Percentiles rank a stretch among this genome's conserved stretches.
Conservation (phyloP, 1,139 yeast species). For the Zygosaccharomyces sapae region DNA sequence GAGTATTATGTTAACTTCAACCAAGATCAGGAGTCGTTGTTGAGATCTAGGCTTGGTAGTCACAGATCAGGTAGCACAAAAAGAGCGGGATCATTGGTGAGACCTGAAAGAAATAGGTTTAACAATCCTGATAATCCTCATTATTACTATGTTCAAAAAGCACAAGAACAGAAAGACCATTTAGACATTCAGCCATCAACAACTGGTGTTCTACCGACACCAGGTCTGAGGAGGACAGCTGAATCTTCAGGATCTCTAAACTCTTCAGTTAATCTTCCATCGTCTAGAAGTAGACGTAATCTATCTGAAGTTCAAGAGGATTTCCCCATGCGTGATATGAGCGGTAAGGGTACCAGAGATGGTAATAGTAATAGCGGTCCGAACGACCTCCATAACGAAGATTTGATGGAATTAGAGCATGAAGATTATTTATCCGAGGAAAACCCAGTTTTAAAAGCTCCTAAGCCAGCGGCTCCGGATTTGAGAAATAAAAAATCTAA, state of each 20-base stretch:
- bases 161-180: slow-evolving; percentile 63
- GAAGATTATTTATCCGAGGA: slow-evolving; percentile 3
- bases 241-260: slow-evolving; percentile 1
- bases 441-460: neutral
- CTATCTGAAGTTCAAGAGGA: slow-evolving; percentile 8
- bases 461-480: neutral
- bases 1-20: slow-evolving; percentile 21
- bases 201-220: slow-evolving; percentile 48
- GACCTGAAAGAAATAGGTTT: slow-evolving; percentile 74
- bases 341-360: slow-evolving; percentile 3
- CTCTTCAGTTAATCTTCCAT: neutral
- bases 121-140: slow-evolving; percentile 65
- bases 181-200: slow-evolving; percentile 64
- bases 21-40: slow-evolving; percentile 23
- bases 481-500: slow-evolving; percentile 7
- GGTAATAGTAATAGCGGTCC: neutral
- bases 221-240: neutral
- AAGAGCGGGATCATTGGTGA: slow-evolving; percentile 52
- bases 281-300: neutral
- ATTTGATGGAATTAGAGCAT: neutral
- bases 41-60: slow-evolving; percentile 17
- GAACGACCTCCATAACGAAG: neutral
- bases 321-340: slow-evolving; percentile 12
- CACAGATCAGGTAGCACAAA: slow-evolving; percentile 16
- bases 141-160: slow-evolving; percentile 76